Evolutionary conservation across 2,329 filamentous ascomycete genomes (phyloP).

Genomic region (Aspergillus fumigatus): DNA sequence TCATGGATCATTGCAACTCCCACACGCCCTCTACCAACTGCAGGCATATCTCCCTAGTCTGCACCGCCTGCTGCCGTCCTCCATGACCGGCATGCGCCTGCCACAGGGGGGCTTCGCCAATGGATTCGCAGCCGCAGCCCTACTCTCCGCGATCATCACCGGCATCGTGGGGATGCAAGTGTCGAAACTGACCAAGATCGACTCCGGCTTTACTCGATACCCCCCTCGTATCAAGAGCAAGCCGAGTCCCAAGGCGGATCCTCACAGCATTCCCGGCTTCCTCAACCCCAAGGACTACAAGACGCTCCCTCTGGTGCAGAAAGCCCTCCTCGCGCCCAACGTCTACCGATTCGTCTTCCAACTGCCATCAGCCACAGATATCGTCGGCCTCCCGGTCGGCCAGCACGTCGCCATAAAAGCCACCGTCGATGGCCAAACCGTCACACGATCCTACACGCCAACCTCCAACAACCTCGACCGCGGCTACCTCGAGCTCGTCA

Average conservation of each 20-base stretch:
- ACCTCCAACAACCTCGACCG: conserved; percentile 32
- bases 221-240: conserved; percentile 36
- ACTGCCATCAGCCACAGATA: conserved; percentile 41
- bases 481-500: conserved; percentile 30
- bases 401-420: conserved; percentile 54
- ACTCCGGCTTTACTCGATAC: conserved; percentile 23
- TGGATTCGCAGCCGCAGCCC: conserved; percentile 18
- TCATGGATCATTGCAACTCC: not conserved
- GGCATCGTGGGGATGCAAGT: conserved; percentile 6
- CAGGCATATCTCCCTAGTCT: not conserved
- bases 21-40: not conserved
- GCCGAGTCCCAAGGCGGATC: conserved; percentile 35
- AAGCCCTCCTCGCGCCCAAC: conserved; percentile 18
- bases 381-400: conserved; percentile 53
- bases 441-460: conserved; percentile 53
- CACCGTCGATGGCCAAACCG: conserved; percentile 41
- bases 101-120: conserved; percentile 12
- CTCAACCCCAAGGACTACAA: conserved; percentile 48
- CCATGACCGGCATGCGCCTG: not conserved
- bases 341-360: conserved; percentile 46
- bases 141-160: conserved; percentile 7
- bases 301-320: conserved; percentile 40
- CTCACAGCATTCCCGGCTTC: conserved; percentile 43
- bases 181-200: conserved; percentile 17
- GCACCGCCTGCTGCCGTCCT: not conserved